Conservation (phyloP, 2,329 filamentous ascomycete species). For the Didymella sp. region DNA sequence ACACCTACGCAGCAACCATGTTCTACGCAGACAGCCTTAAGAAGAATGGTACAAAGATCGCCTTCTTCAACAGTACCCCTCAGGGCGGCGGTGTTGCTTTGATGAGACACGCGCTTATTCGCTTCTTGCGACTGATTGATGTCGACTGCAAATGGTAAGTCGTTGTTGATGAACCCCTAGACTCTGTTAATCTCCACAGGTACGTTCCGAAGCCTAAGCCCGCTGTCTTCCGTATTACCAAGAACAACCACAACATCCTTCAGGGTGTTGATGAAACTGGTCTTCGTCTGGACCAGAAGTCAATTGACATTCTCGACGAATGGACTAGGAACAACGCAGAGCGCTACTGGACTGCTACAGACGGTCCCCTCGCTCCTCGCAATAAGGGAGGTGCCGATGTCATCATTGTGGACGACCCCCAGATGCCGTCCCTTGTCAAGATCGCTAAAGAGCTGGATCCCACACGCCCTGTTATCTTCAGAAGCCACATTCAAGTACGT, state of each 20-base stretch:
- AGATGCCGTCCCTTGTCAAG: constrained; percentile 81
- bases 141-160: constrained; percentile 77
- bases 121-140: constrained; percentile 70
- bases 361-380: constrained; percentile 69
- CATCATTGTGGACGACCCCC: constrained; percentile 80
- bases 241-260: constrained; percentile 87
- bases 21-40: constrained; percentile 70
- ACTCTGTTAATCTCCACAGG: constrained; percentile 47
- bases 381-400: constrained; percentile 77
- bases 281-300: constrained; percentile 68
- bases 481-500: constrained; percentile 83
- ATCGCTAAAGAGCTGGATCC: constrained; percentile 75
- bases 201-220: constrained; percentile 80
- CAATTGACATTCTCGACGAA: constrained; percentile 68
- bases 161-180: not conserved
- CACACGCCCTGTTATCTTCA: constrained; percentile 77
- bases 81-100: constrained; percentile 84
- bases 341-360: constrained; percentile 74
- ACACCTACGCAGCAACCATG: constrained; percentile 71
- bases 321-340: constrained; percentile 79
- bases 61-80: constrained; percentile 81
- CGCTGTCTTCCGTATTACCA: constrained; percentile 81
- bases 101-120: constrained; percentile 80
- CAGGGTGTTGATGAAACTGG: constrained; percentile 73
- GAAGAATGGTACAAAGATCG: constrained; percentile 69